Evolutionary conservation across 345 rosid species (phyloP).

Genomic region (Rhodomyrtus tomentosa): DNA sequence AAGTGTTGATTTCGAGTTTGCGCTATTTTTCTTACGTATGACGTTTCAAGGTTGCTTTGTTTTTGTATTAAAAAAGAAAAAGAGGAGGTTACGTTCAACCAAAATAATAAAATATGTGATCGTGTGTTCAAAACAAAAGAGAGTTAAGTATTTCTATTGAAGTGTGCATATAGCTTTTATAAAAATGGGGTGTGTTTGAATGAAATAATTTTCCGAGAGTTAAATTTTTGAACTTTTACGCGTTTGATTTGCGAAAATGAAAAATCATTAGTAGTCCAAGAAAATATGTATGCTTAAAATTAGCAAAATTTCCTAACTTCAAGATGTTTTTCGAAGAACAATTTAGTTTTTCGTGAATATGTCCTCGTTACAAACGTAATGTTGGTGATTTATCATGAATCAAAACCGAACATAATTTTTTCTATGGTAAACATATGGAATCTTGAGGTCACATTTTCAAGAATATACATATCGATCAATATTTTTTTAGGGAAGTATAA

Average conservation of each 20-base stretch:
- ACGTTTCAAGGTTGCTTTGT: background rate
- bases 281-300: background rate
- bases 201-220: background rate
- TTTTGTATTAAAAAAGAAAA: background rate
- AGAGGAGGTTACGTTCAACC: background rate
- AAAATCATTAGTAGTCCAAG: background rate
- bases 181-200: background rate
- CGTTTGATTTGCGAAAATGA: background rate
- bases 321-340: background rate
- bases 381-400: background rate
- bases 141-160: too few species aligned
- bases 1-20: background rate
- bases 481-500: too few species aligned
- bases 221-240: fast-evolving
- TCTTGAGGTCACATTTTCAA: too few species aligned
- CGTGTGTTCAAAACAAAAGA: too few species aligned
- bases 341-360: background rate
- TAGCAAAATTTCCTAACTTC: background rate
- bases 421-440: background rate
- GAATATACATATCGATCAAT: too few species aligned
- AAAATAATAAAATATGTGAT: too few species aligned
- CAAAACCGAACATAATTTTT: background rate
- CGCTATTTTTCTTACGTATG: background rate
- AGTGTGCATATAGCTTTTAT: too few species aligned
- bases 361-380: background rate